These are phyloP conservation scores for Pelargonium fulgidum DNA, from an alignment of 441 rosid genomes.

Conservation along the genomic window DNA sequence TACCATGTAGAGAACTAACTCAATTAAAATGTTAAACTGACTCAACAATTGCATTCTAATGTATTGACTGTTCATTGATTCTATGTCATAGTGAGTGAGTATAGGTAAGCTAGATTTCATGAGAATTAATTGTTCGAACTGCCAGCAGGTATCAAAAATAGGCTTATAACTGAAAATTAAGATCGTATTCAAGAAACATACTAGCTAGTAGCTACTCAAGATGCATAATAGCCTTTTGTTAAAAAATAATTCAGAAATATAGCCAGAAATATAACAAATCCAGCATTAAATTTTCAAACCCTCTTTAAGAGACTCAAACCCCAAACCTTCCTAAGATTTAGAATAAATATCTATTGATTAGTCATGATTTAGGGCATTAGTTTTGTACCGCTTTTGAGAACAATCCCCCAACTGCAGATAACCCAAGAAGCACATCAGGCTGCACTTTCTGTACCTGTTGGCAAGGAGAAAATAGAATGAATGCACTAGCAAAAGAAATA, in stretches of 20 bases:
- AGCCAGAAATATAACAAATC: too few species aligned
- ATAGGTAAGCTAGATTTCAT: neutral
- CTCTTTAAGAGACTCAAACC: neutral
- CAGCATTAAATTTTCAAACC: neutral
- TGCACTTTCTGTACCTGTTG: conserved; percentile 82
- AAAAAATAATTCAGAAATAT: too few species aligned
- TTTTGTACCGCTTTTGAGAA: conserved; percentile 86
- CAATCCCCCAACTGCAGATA: conserved; percentile 98
- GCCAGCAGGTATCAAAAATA: neutral
- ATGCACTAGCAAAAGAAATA: neutral
- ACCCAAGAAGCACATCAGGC: conserved; percentile 97
- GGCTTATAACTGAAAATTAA: neutral
- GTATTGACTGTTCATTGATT: neutral
- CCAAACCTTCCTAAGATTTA: too few species aligned
- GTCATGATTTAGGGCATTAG: conserved; percentile 2
- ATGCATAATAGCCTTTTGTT: too few species aligned
- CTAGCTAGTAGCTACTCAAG: too few species aligned
- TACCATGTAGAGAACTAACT: too few species aligned
- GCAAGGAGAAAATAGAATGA: neutral
- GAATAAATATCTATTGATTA: too few species aligned
- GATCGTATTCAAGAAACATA: neutral
- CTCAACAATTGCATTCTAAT: neutral
- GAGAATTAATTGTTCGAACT: neutral
- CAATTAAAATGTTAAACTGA: too few species aligned
- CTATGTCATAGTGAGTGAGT: neutral